Evolutionary conservation across 257 asterid species (phyloP).

Genomic region (Nicotiana knightiana): DNA sequence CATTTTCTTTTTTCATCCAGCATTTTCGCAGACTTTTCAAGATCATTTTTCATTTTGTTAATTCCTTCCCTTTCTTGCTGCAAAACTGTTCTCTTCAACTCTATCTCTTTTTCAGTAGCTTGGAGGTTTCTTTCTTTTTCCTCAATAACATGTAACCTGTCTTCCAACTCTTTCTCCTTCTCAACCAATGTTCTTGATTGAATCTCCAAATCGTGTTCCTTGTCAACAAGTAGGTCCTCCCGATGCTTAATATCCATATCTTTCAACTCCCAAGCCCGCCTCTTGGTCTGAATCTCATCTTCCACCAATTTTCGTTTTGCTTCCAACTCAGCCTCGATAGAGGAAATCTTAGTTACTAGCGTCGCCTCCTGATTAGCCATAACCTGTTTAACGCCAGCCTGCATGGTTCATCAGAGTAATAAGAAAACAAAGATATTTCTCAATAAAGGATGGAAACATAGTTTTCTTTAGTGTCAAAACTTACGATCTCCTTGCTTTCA

Average conservation of each 20-base stretch:
- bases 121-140: constrained; percentile 51
- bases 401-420: constrained; percentile 24
- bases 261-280: constrained; percentile 81
- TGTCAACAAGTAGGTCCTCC: constrained; percentile 64
- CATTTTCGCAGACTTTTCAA: constrained; percentile 50
- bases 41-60: constrained; percentile 40
- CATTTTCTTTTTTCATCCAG: constrained; percentile 55
- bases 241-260: constrained; percentile 76
- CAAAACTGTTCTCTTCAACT: constrained; percentile 34
- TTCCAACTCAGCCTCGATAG: constrained; percentile 62
- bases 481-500: constrained; percentile 70
- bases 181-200: constrained; percentile 45
- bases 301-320: constrained; percentile 55
- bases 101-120: constrained; percentile 51
- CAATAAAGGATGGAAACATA: neutral
- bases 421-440: constrained; percentile 3
- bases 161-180: constrained; percentile 59
- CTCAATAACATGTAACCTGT: constrained; percentile 33
- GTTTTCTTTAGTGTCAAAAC: constrained; percentile 17
- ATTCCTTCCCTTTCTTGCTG: constrained; percentile 55
- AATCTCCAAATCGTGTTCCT: constrained; percentile 59
- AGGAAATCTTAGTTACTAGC: constrained; percentile 42
- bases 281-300: constrained; percentile 62
- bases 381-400: constrained; percentile 55
- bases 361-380: constrained; percentile 52